Evolutionary conservation across 108 stramenopile genomes (phyloP), one percentile per base, ranked within the genome.

Genomic region (Skeletonema potamos): DNA sequence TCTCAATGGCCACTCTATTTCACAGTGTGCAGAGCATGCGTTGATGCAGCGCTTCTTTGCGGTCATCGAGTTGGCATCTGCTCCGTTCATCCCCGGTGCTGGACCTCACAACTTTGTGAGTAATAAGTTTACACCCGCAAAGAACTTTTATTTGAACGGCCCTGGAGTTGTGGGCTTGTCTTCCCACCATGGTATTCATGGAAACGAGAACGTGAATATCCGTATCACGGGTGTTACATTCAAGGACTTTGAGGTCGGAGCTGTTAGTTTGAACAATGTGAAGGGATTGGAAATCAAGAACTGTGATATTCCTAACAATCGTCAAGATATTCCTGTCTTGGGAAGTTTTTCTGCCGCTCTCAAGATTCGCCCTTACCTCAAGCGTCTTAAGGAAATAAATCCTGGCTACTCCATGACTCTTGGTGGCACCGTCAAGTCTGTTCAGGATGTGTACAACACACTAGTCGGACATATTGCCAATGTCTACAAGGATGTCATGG

Each of bases 121-220:
- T 13, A 24, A 17, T 11, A 20, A 13, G 43, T 71, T 64, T 5
- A 30, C 34, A 27, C 12, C 70, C 5, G 70, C 70, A n/a, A 63
- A 43, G 0, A 71, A 71, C 20, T 41, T 71, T 18, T 37, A 30
- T 4, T 12, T 66, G 9, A 28, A 9, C 9, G 71, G 57, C 17
- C 72, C 72, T 4, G 77, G 77, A 30, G 37, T 34, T 13, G 17
- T 78, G 11, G 77, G 77, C 13, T 33, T 26, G 43, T 59, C 41
- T 43, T 54, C 68, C 11, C 77, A 78, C 60, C 71, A 73, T 48
- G 77, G 77, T n/a, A 66, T 78, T 22, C 77, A 78, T 59, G 77
- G 77, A 8, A 78, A 78, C 26, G 62, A 55, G 22, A 78, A 73
- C 32, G 18, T 24, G 22, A 63, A 78, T 28, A 29, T 78, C 12